phyloP scores from a whole-genome alignment of 257 asterid genomes.

The Coffea canephora region DNA sequence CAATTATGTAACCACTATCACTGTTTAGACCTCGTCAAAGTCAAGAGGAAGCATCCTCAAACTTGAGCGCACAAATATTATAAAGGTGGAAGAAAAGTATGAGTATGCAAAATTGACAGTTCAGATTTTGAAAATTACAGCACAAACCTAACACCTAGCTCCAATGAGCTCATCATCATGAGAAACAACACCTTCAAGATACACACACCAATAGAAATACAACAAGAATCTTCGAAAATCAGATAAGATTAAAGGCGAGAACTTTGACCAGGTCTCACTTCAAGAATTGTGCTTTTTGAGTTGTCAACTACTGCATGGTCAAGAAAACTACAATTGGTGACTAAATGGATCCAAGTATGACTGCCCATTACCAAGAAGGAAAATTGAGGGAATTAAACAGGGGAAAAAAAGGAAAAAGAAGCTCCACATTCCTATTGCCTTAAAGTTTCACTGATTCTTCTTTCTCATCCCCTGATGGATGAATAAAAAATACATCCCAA shows the following conservation, averaged over 20 bases:
- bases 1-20: not conserved
- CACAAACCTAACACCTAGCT: not conserved
- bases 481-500: not conserved
- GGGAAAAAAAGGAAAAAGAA: not conserved
- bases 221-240: not conserved
- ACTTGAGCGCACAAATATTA: not conserved
- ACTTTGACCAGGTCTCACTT: slow-evolving; percentile 11
- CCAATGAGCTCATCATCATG: not conserved
- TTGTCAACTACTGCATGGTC: not conserved
- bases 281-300: not conserved
- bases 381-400: not conserved
- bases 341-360: slow-evolving; percentile 2
- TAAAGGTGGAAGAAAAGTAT: not conserved
- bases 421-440: not conserved
- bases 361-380: not conserved
- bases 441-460: not conserved
- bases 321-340: slow-evolving; percentile 5
- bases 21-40: not conserved
- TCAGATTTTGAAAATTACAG: not conserved
- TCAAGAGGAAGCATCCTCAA: slow-evolving; percentile 9
- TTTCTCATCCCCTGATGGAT: not conserved
- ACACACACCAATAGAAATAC: not conserved
- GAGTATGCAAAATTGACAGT: slow-evolving; percentile 12
- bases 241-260: slow-evolving; percentile 11
- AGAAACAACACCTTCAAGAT: not conserved